A percentile compares a stretch with the other conserved stretches of the same genome.
Evolutionary conservation across 805 yeast genomes (phyloP).

Genomic region (Priceomyces medius): DNA sequence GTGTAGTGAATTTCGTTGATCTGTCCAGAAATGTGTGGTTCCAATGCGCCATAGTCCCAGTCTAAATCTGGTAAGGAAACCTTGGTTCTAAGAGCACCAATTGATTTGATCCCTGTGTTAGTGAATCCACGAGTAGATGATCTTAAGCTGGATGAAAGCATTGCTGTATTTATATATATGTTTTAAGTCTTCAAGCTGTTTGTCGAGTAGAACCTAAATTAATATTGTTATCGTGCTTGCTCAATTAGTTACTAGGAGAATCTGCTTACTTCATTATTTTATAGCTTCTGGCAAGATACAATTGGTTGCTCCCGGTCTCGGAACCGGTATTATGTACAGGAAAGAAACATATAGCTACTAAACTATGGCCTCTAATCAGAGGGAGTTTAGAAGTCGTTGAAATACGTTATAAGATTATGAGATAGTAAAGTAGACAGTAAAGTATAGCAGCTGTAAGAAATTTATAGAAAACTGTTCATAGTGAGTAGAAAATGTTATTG

Average conservation of each 20-base stretch:
- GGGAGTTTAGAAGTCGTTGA: no score
- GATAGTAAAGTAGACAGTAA: no score
- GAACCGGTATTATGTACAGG: slow-evolving; percentile 2
- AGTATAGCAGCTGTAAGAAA: no score
- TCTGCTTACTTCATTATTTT: background rate
- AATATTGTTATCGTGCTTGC: background rate
- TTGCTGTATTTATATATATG: slow-evolving; percentile 2
- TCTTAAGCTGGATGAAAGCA: slow-evolving; percentile 18
- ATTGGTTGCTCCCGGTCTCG: slow-evolving; percentile 7
- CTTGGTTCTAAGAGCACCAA: slow-evolving; percentile 27
- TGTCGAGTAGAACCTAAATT: background rate
- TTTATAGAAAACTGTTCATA: no score
- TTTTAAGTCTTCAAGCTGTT: background rate
- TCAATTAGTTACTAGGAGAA: background rate
- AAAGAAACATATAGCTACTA: no score
- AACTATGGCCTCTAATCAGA: no score
- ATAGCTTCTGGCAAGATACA: background rate
- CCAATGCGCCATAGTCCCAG: slow-evolving; percentile 47
- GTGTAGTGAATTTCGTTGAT: slow-evolving; percentile 49
- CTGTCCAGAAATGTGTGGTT: slow-evolving; percentile 46
- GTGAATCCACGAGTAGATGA: slow-evolving; percentile 10
- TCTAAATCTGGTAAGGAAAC: slow-evolving; percentile 43
- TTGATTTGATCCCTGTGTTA: slow-evolving; percentile 9
- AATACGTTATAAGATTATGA: no score
- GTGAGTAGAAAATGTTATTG: no score